A percentile compares a stretch with the other conserved stretches of the same genome.
Evolutionary conservation across 1,284 basidiomycete genomes (phyloP).

Genomic region (Abortiporus biennis): DNA sequence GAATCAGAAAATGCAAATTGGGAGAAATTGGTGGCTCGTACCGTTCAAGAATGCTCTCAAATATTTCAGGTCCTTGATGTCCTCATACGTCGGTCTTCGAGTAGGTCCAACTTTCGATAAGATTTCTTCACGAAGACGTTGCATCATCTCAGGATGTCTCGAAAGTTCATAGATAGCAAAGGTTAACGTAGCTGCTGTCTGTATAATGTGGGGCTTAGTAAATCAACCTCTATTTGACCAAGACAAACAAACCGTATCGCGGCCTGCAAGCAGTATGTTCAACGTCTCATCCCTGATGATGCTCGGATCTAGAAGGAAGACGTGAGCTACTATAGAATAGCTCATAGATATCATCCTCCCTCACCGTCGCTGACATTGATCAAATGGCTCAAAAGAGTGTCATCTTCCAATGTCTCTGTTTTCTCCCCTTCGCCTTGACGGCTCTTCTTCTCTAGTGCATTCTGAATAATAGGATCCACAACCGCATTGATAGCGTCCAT

Average conservation of each 20-base stretch:
- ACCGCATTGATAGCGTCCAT: constrained; percentile 48
- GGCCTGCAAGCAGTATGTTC: constrained; percentile 66
- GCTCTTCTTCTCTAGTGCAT: constrained; percentile 43
- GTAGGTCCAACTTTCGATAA: constrained; percentile 43
- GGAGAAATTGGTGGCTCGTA: neutral
- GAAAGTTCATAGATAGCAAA: constrained; percentile 62
- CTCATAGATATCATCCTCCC: constrained; percentile 6
- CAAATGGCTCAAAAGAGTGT: constrained; percentile 63
- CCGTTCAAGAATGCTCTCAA: constrained; percentile 33
- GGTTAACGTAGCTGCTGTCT: constrained; percentile 51
- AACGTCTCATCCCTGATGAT: constrained; percentile 66
- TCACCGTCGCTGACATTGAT: constrained; percentile 58
- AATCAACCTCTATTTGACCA: too few species aligned
- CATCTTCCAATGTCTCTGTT: constrained; percentile 37
- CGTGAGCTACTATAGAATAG: constrained; percentile 1
- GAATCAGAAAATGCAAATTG: constrained; percentile 29
- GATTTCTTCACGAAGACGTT: constrained; percentile 53
- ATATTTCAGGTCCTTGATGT: constrained; percentile 52
- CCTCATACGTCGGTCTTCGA: constrained; percentile 44
- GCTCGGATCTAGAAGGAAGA: constrained; percentile 35
- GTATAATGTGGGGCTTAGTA: too few species aligned
- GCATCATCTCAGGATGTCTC: constrained; percentile 47
- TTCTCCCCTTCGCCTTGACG: constrained; percentile 32
- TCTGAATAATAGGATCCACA: constrained; percentile 56
- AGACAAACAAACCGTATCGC: constrained; percentile 59